Evolutionary conservation across 768 basidiomycete genomes (phyloP), one percentile per base, ranked within the genome.

Genomic region (Lentinula sp.): DNA sequence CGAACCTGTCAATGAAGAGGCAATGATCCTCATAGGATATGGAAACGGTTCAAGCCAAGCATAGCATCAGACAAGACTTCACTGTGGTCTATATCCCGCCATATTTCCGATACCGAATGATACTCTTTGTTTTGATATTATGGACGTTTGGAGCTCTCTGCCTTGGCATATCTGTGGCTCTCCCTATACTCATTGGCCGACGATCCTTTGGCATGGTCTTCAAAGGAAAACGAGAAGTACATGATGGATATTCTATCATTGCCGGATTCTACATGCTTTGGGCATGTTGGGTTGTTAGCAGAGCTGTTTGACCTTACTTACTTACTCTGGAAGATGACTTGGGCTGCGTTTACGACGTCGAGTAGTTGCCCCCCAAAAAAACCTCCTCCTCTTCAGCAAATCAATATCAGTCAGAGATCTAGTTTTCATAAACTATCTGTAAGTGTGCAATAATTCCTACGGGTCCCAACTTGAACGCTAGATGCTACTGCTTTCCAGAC

Each of bases 181-280:
- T 86, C 2, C 94, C 94, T 4, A 79, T 97, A 57, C 76, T 85
- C 35, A 74, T 94, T 1, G 95, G 95, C 2, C 82, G 95, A 46
- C 80, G 79, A 53, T 80, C 90, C 69, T 88, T 95, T 70, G 73
- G 76, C 53, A 69, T 88, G 16, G 80, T 90, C 67, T 77, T 84
- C 0, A 68, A 77, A 9, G 73, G 80, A 0, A 68, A 76, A 10
- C 73, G 80, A 23, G 76, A 81, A 28, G 82, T 95, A 33, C 95
- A 97, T 68, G 95, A 97, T 65, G 94, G 93, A 1, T 97, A 97
- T 68, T 86, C 90, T 2, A 84, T 93, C 75, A 80, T 94, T 36
- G 76, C 84, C n/a, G 94, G 94, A 8, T 78, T 88, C 64, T 92
- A 91, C 72, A 77, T 90, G 23, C 76, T 92, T 43, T 92, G 90